A percentile compares a stretch with the other conserved stretches of the same genome.
These are phyloP conservation scores for Datura wrightii DNA, from an alignment of 257 asterid genomes.

Conservation along the genomic window DNA sequence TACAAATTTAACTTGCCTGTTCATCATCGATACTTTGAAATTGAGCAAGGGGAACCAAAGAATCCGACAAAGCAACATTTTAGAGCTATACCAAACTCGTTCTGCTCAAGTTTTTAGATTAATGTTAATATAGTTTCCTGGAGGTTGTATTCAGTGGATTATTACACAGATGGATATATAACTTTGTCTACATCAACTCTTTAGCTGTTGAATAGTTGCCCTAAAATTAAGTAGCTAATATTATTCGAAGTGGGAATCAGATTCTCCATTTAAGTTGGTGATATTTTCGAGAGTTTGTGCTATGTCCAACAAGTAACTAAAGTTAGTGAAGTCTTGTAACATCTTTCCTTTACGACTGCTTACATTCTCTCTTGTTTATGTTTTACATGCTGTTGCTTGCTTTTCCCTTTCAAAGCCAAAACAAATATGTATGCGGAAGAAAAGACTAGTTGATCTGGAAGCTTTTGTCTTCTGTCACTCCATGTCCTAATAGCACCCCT, in stretches of 20 bases:
- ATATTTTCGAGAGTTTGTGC: neutral
- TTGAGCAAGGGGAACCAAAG: neutral
- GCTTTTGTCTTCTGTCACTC: neutral
- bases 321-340: neutral
- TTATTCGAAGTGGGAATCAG: neutral
- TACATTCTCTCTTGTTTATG: neutral
- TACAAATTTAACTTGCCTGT: neutral
- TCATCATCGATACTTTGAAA: neutral
- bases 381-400: neutral
- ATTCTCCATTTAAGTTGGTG: neutral
- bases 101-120: neutral
- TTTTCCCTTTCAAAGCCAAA: neutral
- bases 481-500: neutral
- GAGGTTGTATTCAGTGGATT: neutral
- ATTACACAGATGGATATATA: neutral
- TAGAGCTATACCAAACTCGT: neutral
- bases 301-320: neutral
- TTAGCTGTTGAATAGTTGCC: neutral
- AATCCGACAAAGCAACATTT: neutral
- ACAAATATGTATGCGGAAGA: neutral
- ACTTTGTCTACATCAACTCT: neutral
- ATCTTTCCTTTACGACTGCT: neutral
- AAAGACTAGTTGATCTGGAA: neutral
- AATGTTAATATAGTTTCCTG: neutral
- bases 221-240: neutral